A percentile compares a stretch with the other conserved stretches of the same genome.
phyloP scores from a whole-genome alignment of 2,329 filamentous ascomycete species.

The Neurospora crassa region DNA sequence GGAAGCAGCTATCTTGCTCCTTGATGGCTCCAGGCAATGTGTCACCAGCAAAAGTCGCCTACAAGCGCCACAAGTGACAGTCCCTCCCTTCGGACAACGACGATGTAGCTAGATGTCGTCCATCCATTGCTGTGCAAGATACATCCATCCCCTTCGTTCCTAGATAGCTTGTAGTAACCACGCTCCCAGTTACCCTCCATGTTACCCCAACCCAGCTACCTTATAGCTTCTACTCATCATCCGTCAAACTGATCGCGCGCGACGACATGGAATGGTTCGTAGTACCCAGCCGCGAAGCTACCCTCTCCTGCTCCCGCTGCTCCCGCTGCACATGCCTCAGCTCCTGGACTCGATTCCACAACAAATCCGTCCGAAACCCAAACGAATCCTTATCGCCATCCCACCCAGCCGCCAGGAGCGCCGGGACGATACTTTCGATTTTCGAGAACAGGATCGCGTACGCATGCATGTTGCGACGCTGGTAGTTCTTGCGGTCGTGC shows the following conservation, averaged over 20 bases:
- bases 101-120: not conserved
- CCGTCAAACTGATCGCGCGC: not conserved
- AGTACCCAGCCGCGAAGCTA: not conserved
- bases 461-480: not conserved
- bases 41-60: not conserved
- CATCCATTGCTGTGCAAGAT: not conserved
- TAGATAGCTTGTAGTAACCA: no score
- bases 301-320: no score
- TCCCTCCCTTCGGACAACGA: fast-evolving
- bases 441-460: not conserved
- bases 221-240: not conserved
- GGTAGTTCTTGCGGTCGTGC: not conserved
- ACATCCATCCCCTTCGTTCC: not conserved
- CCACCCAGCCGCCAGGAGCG: not conserved
- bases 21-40: not conserved
- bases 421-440: not conserved
- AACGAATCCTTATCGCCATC: not conserved
- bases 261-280: not conserved
- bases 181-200: no score
- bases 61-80: not conserved
- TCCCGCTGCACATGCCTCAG: no score
- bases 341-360: not conserved
- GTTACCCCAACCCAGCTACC: no score
- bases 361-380: not conserved
- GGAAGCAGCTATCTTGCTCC: not conserved